These are phyloP conservation scores for Puccinia brachypodii DNA, from an alignment of 1,284 basidiomycete genomes.

Conservation along the genomic window DNA sequence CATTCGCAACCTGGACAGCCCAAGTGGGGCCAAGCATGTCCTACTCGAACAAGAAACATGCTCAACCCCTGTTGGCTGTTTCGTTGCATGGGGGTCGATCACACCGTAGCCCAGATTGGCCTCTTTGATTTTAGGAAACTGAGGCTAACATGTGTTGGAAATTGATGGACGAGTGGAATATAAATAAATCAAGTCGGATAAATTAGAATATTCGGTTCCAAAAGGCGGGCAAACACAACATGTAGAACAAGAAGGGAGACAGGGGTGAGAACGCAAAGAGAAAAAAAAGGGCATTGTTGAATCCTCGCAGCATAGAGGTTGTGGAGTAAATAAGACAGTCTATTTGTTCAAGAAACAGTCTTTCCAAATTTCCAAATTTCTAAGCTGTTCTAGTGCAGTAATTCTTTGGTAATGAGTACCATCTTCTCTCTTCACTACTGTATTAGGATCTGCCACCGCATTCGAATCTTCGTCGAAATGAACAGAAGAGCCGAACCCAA, in stretches of 20 bases:
- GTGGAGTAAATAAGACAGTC: background rate
- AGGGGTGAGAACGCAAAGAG: background rate
- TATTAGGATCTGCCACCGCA: background rate
- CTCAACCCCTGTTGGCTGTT: too few species aligned
- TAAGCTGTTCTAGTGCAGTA: constrained; percentile 25
- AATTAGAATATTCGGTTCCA: background rate
- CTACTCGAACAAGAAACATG: too few species aligned
- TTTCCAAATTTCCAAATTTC: constrained; percentile 39
- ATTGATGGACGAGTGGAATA: too few species aligned
- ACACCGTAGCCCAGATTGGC: too few species aligned
- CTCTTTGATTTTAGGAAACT: too few species aligned
- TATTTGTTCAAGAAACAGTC: constrained; percentile 26
- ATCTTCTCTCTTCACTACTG: background rate
- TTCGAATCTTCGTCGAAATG: constrained; percentile 52
- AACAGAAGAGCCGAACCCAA: constrained; percentile 53
- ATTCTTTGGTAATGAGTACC: constrained; percentile 12
- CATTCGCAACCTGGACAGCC: too few species aligned
- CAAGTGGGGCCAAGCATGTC: too few species aligned
- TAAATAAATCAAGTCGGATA: background rate
- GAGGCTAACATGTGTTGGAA: too few species aligned
- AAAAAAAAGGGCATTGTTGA: background rate
- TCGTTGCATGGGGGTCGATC: too few species aligned
- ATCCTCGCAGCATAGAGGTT: too few species aligned
- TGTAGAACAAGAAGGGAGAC: background rate
- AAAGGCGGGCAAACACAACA: background rate